Evolutionary conservation across 805 yeast species (phyloP).

Genomic region (Candida jianshihensis): DNA sequence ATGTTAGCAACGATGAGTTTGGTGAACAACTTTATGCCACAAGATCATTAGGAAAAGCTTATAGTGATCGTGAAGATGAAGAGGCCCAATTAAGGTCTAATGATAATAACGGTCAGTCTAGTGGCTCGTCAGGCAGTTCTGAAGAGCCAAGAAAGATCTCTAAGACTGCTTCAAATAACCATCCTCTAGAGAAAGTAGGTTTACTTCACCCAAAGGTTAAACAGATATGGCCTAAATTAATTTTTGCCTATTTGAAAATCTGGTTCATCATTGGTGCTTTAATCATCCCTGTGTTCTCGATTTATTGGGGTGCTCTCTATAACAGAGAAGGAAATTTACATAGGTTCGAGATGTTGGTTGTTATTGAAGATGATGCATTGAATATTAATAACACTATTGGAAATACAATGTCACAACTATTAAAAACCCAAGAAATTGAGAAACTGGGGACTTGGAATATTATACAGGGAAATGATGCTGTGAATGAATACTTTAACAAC

Average conservation of each 20-base stretch:
- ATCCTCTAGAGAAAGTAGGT: constrained; percentile 2
- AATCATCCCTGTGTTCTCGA: constrained; percentile 28
- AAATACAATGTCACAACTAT: constrained; percentile 32
- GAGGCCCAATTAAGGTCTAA: neutral
- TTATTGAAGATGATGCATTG: constrained; percentile 27
- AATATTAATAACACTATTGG: constrained; percentile 32
- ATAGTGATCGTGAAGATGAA: neutral
- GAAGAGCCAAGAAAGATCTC: no score
- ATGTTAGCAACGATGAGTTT: no score
- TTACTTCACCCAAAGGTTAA: neutral
- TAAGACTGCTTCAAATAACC: no score
- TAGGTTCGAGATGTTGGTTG: constrained; percentile 25
- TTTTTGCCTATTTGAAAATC: constrained; percentile 5
- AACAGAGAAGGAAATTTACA: constrained; percentile 18
- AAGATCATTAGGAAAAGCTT: neutral
- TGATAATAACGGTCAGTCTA: no score
- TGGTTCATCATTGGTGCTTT: constrained; percentile 27
- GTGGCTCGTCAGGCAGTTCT: no score
- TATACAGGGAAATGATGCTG: constrained; percentile 19
- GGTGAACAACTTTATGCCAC: neutral
- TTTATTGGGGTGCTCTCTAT: constrained; percentile 33
- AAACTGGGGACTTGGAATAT: constrained; percentile 37
- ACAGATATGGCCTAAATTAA: neutral
- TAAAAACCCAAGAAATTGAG: no score
- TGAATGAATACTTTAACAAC: constrained; percentile 16